A percentile compares a stretch with the other conserved stretches of the same genome.
phyloP scores from a whole-genome alignment of 2,329 filamentous ascomycete species.

The Aspergillus pseudoterreus region DNA sequence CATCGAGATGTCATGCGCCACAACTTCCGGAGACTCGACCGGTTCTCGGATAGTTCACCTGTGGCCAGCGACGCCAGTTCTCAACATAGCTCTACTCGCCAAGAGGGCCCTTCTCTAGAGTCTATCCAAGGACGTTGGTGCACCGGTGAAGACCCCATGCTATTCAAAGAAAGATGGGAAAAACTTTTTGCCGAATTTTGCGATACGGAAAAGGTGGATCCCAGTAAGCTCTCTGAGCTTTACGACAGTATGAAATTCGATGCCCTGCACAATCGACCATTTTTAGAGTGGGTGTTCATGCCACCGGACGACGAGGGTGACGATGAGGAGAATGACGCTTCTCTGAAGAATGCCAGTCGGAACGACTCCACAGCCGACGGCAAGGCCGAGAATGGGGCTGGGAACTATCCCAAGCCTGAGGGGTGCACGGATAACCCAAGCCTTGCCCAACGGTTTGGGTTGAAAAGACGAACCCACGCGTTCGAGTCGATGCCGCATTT shows the following conservation, averaged over 20 bases:
- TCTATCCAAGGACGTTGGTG: conserved; percentile 91
- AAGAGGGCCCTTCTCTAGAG: conserved; percentile 53
- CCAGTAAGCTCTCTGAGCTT: conserved; percentile 95
- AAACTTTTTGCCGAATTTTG: conserved; percentile 96
- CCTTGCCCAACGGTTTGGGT: conserved; percentile 41
- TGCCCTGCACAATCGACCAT: conserved; percentile 91
- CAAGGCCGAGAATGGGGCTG: conserved; percentile 18
- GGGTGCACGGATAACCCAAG: conserved; percentile 30
- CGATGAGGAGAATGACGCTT: conserved; percentile 53
- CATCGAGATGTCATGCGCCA: conserved; percentile 92
- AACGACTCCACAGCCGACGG: conserved; percentile 18
- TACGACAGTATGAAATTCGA: conserved; percentile 99
- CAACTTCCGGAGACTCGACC: conserved; percentile 80
- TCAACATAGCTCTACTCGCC: conserved; percentile 2
- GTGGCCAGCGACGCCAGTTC: not conserved
- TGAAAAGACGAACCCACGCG: conserved; percentile 52
- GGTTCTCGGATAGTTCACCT: conserved; percentile 30
- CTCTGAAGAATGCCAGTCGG: conserved; percentile 17
- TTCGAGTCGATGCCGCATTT: conserved; percentile 41
- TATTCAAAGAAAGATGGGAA: conserved; percentile 97
- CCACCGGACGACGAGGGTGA: conserved; percentile 75
- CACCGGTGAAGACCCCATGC: conserved; percentile 86
- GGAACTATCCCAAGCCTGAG: conserved; percentile 22
- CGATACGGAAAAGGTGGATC: conserved; percentile 95
- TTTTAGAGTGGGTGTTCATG: conserved; percentile 96